These are phyloP conservation scores for Musa troglodytarum DNA, from an alignment of 176 grass and related monocot genomes.

Conservation along the genomic window DNA sequence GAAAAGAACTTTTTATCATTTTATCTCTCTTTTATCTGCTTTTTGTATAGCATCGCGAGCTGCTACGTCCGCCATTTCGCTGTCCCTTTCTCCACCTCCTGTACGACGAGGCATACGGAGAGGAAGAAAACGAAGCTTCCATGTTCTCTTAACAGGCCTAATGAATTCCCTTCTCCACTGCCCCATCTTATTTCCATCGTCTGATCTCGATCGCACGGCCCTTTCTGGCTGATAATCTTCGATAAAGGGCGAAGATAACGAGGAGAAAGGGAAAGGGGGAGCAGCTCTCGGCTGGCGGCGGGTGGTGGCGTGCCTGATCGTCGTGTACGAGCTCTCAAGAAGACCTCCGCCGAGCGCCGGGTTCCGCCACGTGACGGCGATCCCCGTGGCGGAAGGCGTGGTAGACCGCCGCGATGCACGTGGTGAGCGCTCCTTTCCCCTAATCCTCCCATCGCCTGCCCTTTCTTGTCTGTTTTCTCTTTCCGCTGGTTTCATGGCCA, in stretches of 20 bases:
- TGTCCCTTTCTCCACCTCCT: not conserved
- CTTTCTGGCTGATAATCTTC: too few relatives aligned
- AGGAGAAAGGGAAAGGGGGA: not conserved
- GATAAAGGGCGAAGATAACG: not conserved
- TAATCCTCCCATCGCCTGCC: not conserved
- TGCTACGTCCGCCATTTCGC: not conserved
- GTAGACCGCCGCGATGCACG: not conserved
- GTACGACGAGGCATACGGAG: not conserved
- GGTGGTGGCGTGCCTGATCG: not conserved
- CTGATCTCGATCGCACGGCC: not conserved
- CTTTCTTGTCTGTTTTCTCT: too few relatives aligned
- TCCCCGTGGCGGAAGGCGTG: slow-evolving; percentile 1
- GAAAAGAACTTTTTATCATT: not conserved
- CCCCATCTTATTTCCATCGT: not conserved
- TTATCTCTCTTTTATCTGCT: not conserved
- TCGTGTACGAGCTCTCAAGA: not conserved
- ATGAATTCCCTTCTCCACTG: not conserved
- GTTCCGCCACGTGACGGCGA: slow-evolving; percentile 2
- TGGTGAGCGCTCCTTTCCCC: not conserved
- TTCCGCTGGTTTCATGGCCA: not conserved
- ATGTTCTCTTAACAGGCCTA: not conserved
- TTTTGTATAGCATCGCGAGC: slow-evolving; percentile 1
- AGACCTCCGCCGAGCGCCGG: not conserved
- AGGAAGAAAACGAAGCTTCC: not conserved
- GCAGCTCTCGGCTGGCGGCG: not conserved